phyloP scores from a whole-genome alignment of 75 land plant genomes.

The Selaginella tamariscina region DNA sequence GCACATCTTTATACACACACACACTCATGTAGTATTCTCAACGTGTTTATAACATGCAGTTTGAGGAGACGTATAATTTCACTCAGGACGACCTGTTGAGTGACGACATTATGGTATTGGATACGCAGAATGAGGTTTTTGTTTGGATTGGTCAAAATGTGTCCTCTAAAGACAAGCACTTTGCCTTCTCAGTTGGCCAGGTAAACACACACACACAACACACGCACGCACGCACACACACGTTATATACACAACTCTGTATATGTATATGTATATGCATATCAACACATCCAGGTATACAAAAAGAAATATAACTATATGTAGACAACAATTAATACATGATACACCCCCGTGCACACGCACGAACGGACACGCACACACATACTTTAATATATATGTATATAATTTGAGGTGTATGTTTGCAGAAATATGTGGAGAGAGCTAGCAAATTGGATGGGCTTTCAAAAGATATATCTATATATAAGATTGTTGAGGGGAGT shows the following conservation, averaged over 20 bases:
- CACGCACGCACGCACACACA: neutral
- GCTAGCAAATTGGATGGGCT: conserved; percentile 59
- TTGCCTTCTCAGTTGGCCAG: conserved; percentile 73
- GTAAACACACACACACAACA: conserved; percentile 18
- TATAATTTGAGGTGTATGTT: neutral
- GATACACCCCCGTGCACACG: neutral
- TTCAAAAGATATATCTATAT: conserved; percentile 51
- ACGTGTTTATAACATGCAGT: conserved; percentile 37
- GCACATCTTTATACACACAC: neutral
- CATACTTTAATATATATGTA: neutral
- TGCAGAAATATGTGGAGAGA: conserved; percentile 70
- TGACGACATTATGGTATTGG: conserved; percentile 82
- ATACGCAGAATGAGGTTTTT: conserved; percentile 65
- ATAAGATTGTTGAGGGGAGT: conserved; percentile 80
- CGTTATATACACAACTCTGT: neutral
- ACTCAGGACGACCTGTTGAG: conserved; percentile 86
- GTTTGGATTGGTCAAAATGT: conserved; percentile 80
- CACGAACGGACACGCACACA: too few relatives aligned
- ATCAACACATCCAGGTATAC: neutral
- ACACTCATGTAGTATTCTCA: too few relatives aligned
- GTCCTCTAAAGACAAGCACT: conserved; percentile 66
- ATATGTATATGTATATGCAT: neutral
- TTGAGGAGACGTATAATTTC: conserved; percentile 60
- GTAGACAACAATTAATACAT: neutral
- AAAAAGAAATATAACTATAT: neutral